These are phyloP conservation scores for Carex pumila DNA, from an alignment of 176 grass and related monocot species.

Conservation along the genomic window DNA sequence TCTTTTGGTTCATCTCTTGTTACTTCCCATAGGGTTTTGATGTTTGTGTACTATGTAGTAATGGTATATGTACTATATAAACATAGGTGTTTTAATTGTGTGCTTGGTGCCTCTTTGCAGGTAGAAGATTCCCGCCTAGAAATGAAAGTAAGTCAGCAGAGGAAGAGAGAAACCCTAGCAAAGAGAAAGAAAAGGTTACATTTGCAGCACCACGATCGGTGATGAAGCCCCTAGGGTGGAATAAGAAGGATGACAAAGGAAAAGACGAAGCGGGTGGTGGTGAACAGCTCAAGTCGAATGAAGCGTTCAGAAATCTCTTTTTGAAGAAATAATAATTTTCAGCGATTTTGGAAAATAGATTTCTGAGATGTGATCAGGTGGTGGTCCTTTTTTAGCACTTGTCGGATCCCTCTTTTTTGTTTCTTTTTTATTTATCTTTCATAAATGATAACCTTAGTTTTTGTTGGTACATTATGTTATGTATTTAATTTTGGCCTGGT, in stretches of 20 bases:
- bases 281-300: constrained; percentile 81
- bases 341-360: background rate
- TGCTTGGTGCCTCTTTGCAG: constrained; percentile 4
- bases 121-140: constrained; percentile 26
- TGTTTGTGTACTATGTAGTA: background rate
- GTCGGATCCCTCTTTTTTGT: background rate
- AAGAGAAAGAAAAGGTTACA: constrained; percentile 47
- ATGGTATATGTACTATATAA: background rate
- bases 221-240: constrained; percentile 61
- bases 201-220: constrained; percentile 58
- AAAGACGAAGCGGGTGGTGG: constrained; percentile 9
- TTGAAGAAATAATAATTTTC: constrained; percentile 65
- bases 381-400: background rate
- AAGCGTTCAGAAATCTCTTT: constrained; percentile 74
- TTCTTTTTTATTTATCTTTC: background rate
- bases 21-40: background rate
- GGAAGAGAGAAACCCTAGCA: constrained; percentile 16
- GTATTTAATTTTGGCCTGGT: background rate
- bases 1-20: background rate
- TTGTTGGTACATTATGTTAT: background rate
- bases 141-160: constrained; percentile 28
- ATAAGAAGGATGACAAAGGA: constrained; percentile 41
- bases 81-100: background rate
- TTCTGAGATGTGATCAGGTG: background rate
- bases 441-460: background rate